Evolutionary conservation across 345 rosid species (phyloP).

Genomic region (Kernera saxatilis): DNA sequence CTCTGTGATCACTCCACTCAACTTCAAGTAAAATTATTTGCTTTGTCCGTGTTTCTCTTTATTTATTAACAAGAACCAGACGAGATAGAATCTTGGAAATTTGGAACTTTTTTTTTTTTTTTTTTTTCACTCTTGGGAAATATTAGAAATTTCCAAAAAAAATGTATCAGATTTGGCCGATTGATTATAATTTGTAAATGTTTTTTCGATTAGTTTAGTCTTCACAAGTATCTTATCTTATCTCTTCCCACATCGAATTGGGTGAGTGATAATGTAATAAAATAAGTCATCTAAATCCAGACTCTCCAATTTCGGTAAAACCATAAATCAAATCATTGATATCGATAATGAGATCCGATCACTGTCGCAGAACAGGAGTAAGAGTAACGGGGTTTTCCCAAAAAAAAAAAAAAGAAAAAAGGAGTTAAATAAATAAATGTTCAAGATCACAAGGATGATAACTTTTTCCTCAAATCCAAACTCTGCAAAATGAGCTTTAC

Average conservation of each 20-base stretch:
- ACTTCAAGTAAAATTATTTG: neutral
- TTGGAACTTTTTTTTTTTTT: neutral
- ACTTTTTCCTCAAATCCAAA: neutral
- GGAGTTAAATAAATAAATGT: neutral
- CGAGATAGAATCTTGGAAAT: conserved; percentile 10
- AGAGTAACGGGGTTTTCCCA: neutral
- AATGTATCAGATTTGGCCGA: neutral
- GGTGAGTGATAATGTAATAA: conserved; percentile 1
- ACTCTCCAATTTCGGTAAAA: neutral
- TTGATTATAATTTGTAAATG: neutral
- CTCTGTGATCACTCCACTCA: conserved; percentile 2
- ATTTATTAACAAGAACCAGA: neutral
- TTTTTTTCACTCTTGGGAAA: neutral
- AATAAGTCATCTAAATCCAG: neutral
- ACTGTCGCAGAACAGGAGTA: neutral
- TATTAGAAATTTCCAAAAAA: neutral
- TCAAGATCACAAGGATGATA: neutral
- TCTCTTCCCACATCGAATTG: conserved; percentile 9
- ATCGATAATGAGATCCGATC: neutral
- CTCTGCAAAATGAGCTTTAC: neutral
- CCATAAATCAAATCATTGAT: neutral
- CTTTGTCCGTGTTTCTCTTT: neutral
- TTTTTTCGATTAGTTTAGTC: neutral
- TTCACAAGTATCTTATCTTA: conserved; percentile 1
- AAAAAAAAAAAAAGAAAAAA: too few relatives aligned